Evolutionary conservation across 176 grass and related monocot genomes (phyloP).

Genomic region (Rhynchospora tenuis): DNA sequence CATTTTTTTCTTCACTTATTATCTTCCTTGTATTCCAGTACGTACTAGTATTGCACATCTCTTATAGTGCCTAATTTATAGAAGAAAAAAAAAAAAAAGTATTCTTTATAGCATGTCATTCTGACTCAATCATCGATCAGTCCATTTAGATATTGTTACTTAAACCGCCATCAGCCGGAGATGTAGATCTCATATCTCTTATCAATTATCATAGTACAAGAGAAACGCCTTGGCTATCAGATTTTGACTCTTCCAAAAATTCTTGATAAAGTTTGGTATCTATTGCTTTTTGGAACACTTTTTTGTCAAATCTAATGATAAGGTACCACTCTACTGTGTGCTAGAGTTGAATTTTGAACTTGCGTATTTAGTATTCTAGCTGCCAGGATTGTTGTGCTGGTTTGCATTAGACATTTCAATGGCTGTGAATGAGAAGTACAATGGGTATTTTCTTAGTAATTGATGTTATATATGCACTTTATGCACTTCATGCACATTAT

Average conservation of each 20-base stretch:
- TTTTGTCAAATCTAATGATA: background rate
- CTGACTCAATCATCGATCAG: background rate
- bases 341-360: background rate
- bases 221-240: background rate
- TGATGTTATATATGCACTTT: background rate
- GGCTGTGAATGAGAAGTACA: background rate
- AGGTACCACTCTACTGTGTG: background rate
- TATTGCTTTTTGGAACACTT: background rate
- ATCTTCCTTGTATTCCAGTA: too few relatives aligned
- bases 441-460: background rate
- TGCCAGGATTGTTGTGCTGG: background rate
- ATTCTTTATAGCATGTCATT: background rate
- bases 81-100: background rate
- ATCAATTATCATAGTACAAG: background rate
- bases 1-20: too few relatives aligned
- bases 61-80: background rate
- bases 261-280: background rate
- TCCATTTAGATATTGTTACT: background rate
- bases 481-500: background rate
- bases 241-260: background rate
- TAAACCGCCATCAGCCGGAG: background rate
- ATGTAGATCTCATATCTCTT: background rate
- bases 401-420: background rate
- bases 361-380: background rate
- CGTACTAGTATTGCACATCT: too few relatives aligned